These are phyloP conservation scores for Trametes elegans DNA, from an alignment of 768 basidiomycete genomes.

Conservation along the genomic window DNA sequence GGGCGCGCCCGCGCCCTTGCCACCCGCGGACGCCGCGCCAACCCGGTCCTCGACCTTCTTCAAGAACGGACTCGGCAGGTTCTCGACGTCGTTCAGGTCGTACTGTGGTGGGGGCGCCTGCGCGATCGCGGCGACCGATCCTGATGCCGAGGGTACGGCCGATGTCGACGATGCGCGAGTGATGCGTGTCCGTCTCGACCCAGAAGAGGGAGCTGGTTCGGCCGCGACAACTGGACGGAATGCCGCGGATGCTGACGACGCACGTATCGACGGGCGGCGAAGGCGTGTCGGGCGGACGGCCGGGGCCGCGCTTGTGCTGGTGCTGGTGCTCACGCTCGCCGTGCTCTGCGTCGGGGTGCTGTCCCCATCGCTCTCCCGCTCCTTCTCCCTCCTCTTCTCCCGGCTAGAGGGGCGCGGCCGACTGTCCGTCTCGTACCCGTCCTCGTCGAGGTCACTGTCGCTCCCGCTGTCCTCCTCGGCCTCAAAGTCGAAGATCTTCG, in stretches of 20 bases:
- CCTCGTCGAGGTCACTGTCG: constrained; percentile 29
- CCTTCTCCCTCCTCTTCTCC: constrained; percentile 3
- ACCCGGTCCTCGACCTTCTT: constrained; percentile 43
- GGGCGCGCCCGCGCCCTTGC: constrained; percentile 13
- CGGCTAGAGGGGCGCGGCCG: constrained; percentile 3
- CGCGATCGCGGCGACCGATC: not conserved
- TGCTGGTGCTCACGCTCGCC: not conserved
- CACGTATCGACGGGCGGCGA: constrained; percentile 30
- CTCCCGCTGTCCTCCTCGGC: constrained; percentile 30
- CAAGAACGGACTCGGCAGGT: constrained; percentile 81
- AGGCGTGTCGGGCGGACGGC: constrained; percentile 26
- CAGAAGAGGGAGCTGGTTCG: constrained; percentile 7
- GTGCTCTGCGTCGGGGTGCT: constrained; percentile 23
- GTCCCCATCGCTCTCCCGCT: constrained; percentile 31
- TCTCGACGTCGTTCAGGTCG: constrained; percentile 76
- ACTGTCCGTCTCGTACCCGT: constrained; percentile 29
- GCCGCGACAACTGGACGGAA: constrained; percentile 4
- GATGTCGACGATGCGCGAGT: constrained; percentile 17
- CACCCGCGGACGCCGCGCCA: constrained; percentile 18
- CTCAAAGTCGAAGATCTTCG: constrained; percentile 72
- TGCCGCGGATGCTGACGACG: constrained; percentile 19
- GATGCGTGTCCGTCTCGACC: constrained; percentile 14
- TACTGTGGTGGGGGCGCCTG: constrained; percentile 37
- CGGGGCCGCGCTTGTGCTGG: not conserved
- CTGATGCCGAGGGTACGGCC: constrained; percentile 7